These are phyloP conservation scores for Pachysolen tannophilus DNA, from an alignment of 805 yeast species.

Conservation along the genomic window DNA sequence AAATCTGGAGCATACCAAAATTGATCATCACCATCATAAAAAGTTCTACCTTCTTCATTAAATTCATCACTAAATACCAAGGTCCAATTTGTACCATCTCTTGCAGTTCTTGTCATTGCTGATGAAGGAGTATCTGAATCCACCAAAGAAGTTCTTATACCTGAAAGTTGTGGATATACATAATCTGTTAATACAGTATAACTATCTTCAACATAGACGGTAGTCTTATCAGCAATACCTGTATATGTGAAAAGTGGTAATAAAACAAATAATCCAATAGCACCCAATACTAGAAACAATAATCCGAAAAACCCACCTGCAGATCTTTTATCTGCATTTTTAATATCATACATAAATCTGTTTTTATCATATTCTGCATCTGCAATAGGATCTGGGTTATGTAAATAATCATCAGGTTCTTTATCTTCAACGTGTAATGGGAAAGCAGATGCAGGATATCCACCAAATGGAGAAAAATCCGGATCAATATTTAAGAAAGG, in stretches of 20 bases:
- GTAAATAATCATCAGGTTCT: constrained; percentile 91
- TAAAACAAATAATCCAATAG: constrained; percentile 58
- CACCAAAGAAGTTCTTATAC: constrained; percentile 52
- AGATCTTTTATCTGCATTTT: constrained; percentile 57
- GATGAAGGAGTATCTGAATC: constrained; percentile 65
- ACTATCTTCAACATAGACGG: constrained; percentile 10
- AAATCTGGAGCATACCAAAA: constrained; percentile 82
- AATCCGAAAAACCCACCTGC: constrained; percentile 57
- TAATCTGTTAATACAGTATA: constrained; percentile 46
- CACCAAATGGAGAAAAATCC: constrained; percentile 89
- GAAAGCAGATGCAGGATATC: constrained; percentile 91
- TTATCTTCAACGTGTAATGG: constrained; percentile 80
- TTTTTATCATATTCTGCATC: constrained; percentile 81
- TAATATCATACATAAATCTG: constrained; percentile 56
- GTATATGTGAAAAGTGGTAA: constrained; percentile 82
- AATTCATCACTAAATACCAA: constrained; percentile 90
- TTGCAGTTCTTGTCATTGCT: constrained; percentile 37
- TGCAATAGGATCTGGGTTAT: constrained; percentile 91
- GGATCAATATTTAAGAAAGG: constrained; percentile 45
- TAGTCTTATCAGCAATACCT: constrained; percentile 40
- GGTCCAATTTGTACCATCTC: constrained; percentile 60
- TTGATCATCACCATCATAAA: constrained; percentile 87
- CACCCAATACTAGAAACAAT: constrained; percentile 49
- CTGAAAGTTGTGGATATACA: constrained; percentile 45
- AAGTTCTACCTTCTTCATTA: constrained; percentile 82